Evolutionary conservation across 2,329 filamentous ascomycete genomes (phyloP), one percentile per base, ranked within the genome.

Genomic region (Apiospora sp.): DNA sequence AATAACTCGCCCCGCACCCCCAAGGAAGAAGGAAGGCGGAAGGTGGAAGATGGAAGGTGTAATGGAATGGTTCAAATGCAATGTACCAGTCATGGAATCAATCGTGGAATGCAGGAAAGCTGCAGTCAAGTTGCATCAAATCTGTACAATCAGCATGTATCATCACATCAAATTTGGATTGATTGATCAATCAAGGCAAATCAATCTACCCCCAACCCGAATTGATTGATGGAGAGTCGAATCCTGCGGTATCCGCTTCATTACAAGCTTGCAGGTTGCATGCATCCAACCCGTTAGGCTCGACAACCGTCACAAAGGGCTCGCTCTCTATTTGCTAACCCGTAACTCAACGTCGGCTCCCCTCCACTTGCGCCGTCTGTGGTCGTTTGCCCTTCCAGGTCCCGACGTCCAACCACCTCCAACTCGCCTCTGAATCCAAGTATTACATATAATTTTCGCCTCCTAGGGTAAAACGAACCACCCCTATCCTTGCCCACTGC

Each of bases 401-500:
- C 46, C 24, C 12, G 49, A 51, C 49, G 3, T 51, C 49, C 49
- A 51, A 51, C 49, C 49, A 49, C 46, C 46, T 22, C 49, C 49
- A 27, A n/a, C 46, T 22, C 22, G 46, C 46, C 44, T 19, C 19
- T 49, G 6, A 49, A 49, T 19, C 44, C n/a, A n/a, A 34, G 54
- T 34, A 61, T 61, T 61, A 22, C 54, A 30, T 61, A 61, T 34
- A 19, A 34, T 64, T 64, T 64, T 37, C 30, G 58, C 58, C 34
- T 41, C 30, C 58, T 19, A 41, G 58, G 58, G 22, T 34, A n/a
- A 64, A n/a, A 22, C 58, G 16, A 13, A 22, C 58, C 30, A 37
- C 30, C 58, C 58, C 58, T 64, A 64, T 64, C 34, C 58, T 64
- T 64, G 58, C 58, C 14, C 30, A 19, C 58, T n/a, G 30, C 19